phyloP scores from a whole-genome alignment of 2,329 filamentous ascomycete species.

The Escovopsis sp. region DNA sequence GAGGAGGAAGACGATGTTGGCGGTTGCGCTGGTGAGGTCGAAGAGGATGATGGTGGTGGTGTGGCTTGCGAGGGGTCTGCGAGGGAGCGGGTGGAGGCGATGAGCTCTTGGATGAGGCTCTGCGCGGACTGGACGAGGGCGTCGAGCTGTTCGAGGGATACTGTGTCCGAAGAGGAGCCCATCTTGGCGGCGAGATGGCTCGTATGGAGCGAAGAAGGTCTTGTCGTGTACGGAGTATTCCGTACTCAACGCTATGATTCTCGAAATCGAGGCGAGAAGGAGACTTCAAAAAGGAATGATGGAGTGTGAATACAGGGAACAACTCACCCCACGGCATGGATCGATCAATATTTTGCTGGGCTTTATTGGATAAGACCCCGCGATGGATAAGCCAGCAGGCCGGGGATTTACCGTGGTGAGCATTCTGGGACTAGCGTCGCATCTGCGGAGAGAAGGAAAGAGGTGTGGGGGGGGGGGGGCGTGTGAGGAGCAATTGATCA shows the following conservation, averaged over 20 bases:
- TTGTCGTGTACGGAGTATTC: too few species aligned
- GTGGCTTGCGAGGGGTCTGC: slow-evolving; percentile 2
- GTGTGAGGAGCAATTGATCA: neutral
- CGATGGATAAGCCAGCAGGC: neutral
- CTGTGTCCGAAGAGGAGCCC: slow-evolving; percentile 10
- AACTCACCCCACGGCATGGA: too few species aligned
- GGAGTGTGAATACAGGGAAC: too few species aligned
- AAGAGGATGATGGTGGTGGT: slow-evolving; percentile 6
- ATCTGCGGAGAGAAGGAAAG: too few species aligned
- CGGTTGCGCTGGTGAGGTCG: neutral
- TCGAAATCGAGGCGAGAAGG: too few species aligned
- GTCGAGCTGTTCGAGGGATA: slow-evolving; percentile 24
- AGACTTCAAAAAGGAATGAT: too few species aligned
- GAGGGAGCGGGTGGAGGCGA: slow-evolving; percentile 24
- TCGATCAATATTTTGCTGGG: too few species aligned
- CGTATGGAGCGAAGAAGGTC: neutral
- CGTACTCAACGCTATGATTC: neutral
- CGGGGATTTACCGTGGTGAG: slow-evolving; percentile 4
- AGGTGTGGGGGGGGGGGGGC: too few species aligned
- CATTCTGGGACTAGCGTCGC: too few species aligned
- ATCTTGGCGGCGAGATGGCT: slow-evolving; percentile 6
- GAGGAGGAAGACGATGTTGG: too few species aligned
- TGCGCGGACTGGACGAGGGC: slow-evolving; percentile 22
- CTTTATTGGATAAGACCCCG: slow-evolving; percentile 1
- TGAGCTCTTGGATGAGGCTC: slow-evolving; percentile 26